A percentile compares a stretch with the other conserved stretches of the same genome.
phyloP scores from a whole-genome alignment of 1,284 basidiomycete genomes.

The Papiliotrema terrestris region DNA sequence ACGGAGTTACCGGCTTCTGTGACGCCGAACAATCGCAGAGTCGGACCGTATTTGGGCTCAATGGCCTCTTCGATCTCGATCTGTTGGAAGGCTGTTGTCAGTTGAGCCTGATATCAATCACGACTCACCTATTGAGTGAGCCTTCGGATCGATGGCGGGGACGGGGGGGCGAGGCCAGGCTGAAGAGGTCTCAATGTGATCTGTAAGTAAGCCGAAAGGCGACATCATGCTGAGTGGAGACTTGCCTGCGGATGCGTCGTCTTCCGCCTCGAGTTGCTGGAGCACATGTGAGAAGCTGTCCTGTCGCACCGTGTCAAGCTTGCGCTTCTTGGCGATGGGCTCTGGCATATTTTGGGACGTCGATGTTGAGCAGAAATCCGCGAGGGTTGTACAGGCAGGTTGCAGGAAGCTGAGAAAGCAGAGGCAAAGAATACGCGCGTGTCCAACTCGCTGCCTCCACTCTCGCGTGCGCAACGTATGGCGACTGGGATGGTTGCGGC shows the following conservation, averaged over 20 bases:
- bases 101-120: not conserved
- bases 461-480: conserved; percentile 4
- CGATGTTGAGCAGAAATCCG: not conserved
- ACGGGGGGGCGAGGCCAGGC: conserved; percentile 72
- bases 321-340: conserved; percentile 36
- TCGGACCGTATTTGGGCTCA: conserved; percentile 55
- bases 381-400: too few species aligned
- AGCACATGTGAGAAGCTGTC: conserved; percentile 73
- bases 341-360: conserved; percentile 3
- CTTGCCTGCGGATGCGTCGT: conserved; percentile 50
- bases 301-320: conserved; percentile 27
- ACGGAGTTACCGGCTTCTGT: conserved; percentile 86
- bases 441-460: not conserved
- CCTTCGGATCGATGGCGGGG: conserved; percentile 57
- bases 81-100: conserved; percentile 71
- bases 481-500: not conserved
- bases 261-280: conserved; percentile 67
- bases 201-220: conserved; percentile 7
- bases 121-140: conserved; percentile 60
- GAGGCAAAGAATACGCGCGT: not conserved
- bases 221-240: not conserved
- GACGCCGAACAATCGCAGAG: conserved; percentile 79
- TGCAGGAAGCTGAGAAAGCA: not conserved
- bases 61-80: conserved; percentile 80
- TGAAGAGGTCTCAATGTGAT: conserved; percentile 53